Conservation (phyloP, 495 filamentous ascomycete species). For the Xylaria palmicola region DNA sequence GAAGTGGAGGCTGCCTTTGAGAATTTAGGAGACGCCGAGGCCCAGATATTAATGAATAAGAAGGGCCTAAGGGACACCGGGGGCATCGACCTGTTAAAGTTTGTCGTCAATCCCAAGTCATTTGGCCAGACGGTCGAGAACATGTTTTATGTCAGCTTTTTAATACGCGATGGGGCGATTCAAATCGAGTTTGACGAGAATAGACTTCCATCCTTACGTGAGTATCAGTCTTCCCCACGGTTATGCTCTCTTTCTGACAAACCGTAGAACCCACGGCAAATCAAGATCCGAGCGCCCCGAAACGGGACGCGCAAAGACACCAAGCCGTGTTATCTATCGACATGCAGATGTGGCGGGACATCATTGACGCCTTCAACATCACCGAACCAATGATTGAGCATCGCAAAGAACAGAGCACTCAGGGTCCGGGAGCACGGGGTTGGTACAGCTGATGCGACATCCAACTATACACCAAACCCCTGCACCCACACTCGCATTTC, state of each 20-base stretch:
- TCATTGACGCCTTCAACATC: constrained; percentile 73
- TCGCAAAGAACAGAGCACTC: constrained; percentile 58
- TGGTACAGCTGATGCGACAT: constrained; percentile 64
- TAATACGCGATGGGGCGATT: constrained; percentile 81
- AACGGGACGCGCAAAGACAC: constrained; percentile 58
- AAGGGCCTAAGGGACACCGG: constrained; percentile 60
- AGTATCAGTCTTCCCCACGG: constrained; percentile 25
- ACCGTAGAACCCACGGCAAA: constrained; percentile 13
- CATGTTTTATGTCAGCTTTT: constrained; percentile 92
- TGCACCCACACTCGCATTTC: not conserved
- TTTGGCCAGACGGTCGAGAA: constrained; percentile 98
- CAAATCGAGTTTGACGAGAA: constrained; percentile 63
- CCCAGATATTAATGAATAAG: constrained; percentile 45
- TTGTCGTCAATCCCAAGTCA: constrained; percentile 81
- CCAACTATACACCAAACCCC: not conserved
- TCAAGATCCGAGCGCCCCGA: constrained; percentile 27
- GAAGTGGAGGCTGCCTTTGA: constrained; percentile 40
- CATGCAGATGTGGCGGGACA: constrained; percentile 73
- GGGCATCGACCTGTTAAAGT: constrained; percentile 73
- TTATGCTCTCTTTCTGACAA: not conserved
- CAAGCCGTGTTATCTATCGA: constrained; percentile 86
- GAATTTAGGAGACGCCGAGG: constrained; percentile 30
- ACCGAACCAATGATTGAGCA: constrained; percentile 79
- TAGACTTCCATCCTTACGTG: constrained; percentile 71
- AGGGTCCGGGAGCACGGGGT: constrained; percentile 58